These are phyloP conservation scores for Medakamo hakoo DNA, from an alignment of 139 green algal genomes.

Conservation along the genomic window DNA sequence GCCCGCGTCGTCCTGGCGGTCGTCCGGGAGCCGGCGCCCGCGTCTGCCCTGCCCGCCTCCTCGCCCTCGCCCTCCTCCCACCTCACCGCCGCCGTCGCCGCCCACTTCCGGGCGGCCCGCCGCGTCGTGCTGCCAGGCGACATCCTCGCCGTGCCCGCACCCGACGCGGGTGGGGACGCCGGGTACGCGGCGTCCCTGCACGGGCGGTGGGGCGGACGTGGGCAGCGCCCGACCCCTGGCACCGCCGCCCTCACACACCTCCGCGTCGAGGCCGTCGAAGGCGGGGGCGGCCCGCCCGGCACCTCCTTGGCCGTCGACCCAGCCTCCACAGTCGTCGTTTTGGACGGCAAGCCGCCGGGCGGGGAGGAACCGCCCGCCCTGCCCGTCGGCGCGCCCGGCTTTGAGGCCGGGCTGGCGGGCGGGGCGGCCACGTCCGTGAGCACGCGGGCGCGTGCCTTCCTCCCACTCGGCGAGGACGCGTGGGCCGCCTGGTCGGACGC, in stretches of 20 bases:
- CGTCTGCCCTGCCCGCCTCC: too few species aligned
- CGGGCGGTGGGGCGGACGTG: not conserved
- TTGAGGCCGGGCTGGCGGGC: too few species aligned
- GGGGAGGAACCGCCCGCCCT: not conserved
- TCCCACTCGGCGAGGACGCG: not conserved
- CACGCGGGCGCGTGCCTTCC: not conserved
- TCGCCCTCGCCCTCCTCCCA: too few species aligned
- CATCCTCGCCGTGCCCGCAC: conserved; percentile 14
- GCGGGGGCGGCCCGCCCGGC: not conserved
- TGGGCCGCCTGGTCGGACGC: not conserved
- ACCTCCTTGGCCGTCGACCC: too few species aligned
- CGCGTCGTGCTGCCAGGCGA: conserved; percentile 17
- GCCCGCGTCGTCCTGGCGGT: too few species aligned
- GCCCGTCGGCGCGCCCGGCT: conserved; percentile 9
- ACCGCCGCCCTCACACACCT: too few species aligned
- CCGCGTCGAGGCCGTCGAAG: not conserved
- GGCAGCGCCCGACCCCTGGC: too few species aligned
- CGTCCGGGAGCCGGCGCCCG: too few species aligned
- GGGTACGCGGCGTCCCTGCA: not conserved
- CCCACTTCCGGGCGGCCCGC: conserved; percentile 8
- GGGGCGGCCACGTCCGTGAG: not conserved
- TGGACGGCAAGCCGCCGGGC: not conserved
- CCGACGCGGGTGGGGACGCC: not conserved
- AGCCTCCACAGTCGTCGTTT: too few species aligned
- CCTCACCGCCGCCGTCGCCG: conserved; percentile 11